Evolutionary conservation across 108 stramenopile species (phyloP), one percentile per base, ranked within the genome.

Genomic region (Skeletonema grethae): DNA sequence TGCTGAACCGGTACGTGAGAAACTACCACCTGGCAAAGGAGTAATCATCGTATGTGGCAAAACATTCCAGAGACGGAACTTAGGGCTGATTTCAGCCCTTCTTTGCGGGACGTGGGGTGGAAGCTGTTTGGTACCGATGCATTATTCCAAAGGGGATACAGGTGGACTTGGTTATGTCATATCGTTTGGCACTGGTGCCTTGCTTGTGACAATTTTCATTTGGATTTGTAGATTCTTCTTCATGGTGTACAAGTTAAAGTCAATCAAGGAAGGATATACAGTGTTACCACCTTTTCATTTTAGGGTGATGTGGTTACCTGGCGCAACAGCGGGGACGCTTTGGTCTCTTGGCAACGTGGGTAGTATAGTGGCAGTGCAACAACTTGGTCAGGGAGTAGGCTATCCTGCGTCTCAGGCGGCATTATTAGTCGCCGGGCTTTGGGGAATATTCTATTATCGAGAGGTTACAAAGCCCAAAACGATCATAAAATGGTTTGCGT

Each of bases 321-420:
- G 84, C 16, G 76, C 71, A 30, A 63, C 58, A 1, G 73, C 86
- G 4, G 89, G 83, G 57, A 61, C 46, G 60, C 80, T 69, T 6
- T 90, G 69, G 76, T 85, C 70, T 57, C 70, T 95, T 55, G 94
- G 89, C 45, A 95, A 92, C 69, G 86, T 95, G 66, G 78, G 86
- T 13, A 82, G 75, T 48, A 92, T 95, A 57, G 43, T 95, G 2
- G 77, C 91, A 20, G 88, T 90, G 0, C 77, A 86, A 38, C 80
- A 87, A 66, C 81, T 95, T 12, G 94, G 91, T 0, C 87, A 95
- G 75, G 90, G 87, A 24, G 87, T 95, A n/a, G 94, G 94, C 0
- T 90, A 90, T 69, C 85, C 79, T 12, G 79, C 79, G 1, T 73
- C 72, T 28, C 79, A 80, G 43, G 67, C 79, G 15, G 72, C 79